These are phyloP conservation scores for Nothophytophthora sp. DNA, from an alignment of 352 stramenopile species.

Conservation along the genomic window DNA sequence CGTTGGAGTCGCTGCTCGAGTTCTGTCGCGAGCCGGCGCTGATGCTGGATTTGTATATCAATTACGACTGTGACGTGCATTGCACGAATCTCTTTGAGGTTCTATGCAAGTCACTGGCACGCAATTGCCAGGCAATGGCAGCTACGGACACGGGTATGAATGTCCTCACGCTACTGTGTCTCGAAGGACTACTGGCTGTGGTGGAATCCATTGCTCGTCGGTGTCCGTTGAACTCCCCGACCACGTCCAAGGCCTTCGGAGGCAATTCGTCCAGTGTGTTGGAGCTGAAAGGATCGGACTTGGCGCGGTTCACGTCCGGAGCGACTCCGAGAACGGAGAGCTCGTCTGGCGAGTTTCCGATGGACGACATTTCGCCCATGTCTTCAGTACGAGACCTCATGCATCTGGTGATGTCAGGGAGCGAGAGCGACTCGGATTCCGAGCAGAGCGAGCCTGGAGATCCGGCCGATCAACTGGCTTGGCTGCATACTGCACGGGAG, in stretches of 20 bases:
- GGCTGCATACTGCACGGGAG: conserved; percentile 84
- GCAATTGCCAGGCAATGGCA: conserved; percentile 82
- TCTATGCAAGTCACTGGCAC: conserved; percentile 93
- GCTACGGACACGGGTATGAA: conserved; percentile 62
- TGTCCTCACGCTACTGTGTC: conserved; percentile 68
- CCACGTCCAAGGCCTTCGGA: conserved; percentile 30
- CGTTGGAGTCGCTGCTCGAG: conserved; percentile 95
- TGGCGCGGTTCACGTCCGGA: conserved; percentile 63
- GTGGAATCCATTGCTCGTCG: conserved; percentile 92
- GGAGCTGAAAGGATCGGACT: conserved; percentile 61
- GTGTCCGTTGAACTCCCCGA: conserved; percentile 59
- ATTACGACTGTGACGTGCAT: conserved; percentile 99
- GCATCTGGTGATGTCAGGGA: conserved; percentile 81
- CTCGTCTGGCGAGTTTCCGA: conserved; percentile 41
- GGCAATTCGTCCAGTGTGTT: conserved; percentile 31
- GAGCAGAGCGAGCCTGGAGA: conserved; percentile 50
- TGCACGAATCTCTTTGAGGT: conserved; percentile 99
- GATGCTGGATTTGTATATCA: conserved; percentile 99
- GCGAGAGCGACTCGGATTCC: conserved; percentile 74
- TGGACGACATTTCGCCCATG: conserved; percentile 85
- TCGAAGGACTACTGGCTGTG: conserved; percentile 92
- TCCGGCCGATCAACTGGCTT: conserved; percentile 63
- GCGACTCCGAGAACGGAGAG: conserved; percentile 23
- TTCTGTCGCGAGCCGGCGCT: conserved; percentile 97
- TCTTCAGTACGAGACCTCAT: conserved; percentile 84